Conservation (phyloP, 306 rosid species). For the Sicyos baderoa region DNA sequence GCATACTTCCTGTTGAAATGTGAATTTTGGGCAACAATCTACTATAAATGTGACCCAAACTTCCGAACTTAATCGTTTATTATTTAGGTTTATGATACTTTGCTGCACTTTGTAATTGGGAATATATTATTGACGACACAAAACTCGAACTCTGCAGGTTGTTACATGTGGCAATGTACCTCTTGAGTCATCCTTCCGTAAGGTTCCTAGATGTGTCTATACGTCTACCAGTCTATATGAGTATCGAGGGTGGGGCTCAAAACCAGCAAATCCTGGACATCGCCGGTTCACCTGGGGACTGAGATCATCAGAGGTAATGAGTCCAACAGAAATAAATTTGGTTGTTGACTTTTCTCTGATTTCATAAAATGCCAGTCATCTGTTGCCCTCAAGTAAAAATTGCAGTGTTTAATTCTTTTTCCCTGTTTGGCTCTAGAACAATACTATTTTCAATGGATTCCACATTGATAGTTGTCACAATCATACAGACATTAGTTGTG, state of each 20-base stretch:
- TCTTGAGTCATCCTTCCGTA: constrained; percentile 81
- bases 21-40: not conserved
- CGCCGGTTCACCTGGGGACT: constrained; percentile 93
- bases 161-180: constrained; percentile 98
- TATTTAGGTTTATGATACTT: not conserved
- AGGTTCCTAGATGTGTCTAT: constrained; percentile 89
- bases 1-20: constrained; percentile 3
- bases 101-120: not conserved
- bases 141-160: constrained; percentile 41
- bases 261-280: constrained; percentile 82
- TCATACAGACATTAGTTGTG: not conserved
- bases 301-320: constrained; percentile 72
- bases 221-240: constrained; percentile 89
- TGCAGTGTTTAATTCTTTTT: not conserved
- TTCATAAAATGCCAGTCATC: not conserved
- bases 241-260: constrained; percentile 97
- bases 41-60: not conserved
- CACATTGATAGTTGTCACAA: not conserved
- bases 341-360: constrained; percentile 9
- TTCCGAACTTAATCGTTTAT: not conserved
- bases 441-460: not conserved
- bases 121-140: not conserved
- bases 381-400: not conserved
- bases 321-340: not conserved
- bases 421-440: not conserved